Base-by-base conservation (phyloP, 2,329 filamentous ascomycete species). In the Clarireedia monteithiana region DNA sequence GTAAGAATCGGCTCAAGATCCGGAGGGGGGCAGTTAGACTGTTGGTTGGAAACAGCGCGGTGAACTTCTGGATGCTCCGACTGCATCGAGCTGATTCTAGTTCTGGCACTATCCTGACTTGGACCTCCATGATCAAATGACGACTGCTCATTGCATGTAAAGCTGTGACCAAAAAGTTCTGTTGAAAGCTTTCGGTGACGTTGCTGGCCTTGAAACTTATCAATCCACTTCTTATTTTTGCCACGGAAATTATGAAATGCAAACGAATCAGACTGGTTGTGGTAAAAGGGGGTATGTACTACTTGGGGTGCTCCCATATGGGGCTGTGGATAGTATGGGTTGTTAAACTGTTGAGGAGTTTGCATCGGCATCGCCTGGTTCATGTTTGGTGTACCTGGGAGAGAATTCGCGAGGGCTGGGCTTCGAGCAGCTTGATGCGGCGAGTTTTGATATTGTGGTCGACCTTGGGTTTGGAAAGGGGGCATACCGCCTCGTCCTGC, bases 341-440 rank as follows among this genome's bases (percentile, higher is more conserved):
- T 67, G 66, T 72, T 74, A 75, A 79, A 82, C 80, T 81, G 62
- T 39, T 67, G 67, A 10, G 60, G 63, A 39, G 58, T 62, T 71
- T 78, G 78, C 72, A 88, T 87, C 49, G 87, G 79, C 70, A 90
- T 84, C 50, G 79, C 80, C 44, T 78, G 75, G 56, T 76, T 80
- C 84, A 84, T 84, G 74, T 86, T 83, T 60, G 88, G 85, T 30
- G 85, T 88, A 60, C 80, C 80, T 57, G 86, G 84, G 64, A 86
- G 79, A 38, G 84, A 83, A 55, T 80, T 80, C 27, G 83, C 74
- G 55, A 88, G 75, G 34, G 84, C 83, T 60, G 87, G 81, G 75
- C 86, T 86, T 60, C 78, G 74, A 67, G 80, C 79, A 54, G 76
- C 73, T 61, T 85, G 80, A 65, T 85, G 83, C 39, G 84, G 85